Base-by-base conservation (phyloP, 176 grass and related monocot genomes). In the Hordeum marinum region DNA sequence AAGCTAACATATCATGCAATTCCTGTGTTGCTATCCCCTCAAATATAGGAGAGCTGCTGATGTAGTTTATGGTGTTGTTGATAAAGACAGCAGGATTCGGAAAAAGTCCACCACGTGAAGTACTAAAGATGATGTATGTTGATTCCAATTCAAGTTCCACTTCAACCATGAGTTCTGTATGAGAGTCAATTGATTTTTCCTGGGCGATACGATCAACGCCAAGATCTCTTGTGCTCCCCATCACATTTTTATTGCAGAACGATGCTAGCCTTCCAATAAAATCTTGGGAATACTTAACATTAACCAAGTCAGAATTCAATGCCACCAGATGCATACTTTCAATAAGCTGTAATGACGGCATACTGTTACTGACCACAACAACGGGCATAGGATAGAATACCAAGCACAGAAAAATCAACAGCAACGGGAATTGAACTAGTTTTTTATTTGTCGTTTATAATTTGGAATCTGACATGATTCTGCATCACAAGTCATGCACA, bases 61-160 rank as follows among this genome's bases (percentile, higher is more conserved):
- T 83, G 76, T 72, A 63, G 83, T 80, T 79, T 75, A 89, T 20
- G 34, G 8, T 78, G 86, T 29, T 80, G 35, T 71, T 84, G 52
- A 74, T 32, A 79, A 86, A 59, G 8, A 27, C 8, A 27, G 52
- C 63, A 84, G 87, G 45, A 67, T 84, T 84, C 42, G 50, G 75
- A 50, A 58, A 36, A 74, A 78, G 61, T 86, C 25, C 68, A 85
- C 63, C 42, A 9, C 79, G 84, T 71, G 94, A 96, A 85, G 67
- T 27, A 76, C 84, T 93, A 80, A 89, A 42, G 77, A 88, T 80
- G 61, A 93, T 89, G 17, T 90, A 75, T 81, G 82, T 61, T 61
- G 89, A 66, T 60, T 93, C 91, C 71, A 90, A 80, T 83, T 96
- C 73, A 83, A 93, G 82, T 80, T 85, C 80, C 83, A 79, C 45